Evolutionary conservation across 148 eudicot species (phyloP), one percentile per base, ranked within the genome.

Genomic region (Camellia japonica): DNA sequence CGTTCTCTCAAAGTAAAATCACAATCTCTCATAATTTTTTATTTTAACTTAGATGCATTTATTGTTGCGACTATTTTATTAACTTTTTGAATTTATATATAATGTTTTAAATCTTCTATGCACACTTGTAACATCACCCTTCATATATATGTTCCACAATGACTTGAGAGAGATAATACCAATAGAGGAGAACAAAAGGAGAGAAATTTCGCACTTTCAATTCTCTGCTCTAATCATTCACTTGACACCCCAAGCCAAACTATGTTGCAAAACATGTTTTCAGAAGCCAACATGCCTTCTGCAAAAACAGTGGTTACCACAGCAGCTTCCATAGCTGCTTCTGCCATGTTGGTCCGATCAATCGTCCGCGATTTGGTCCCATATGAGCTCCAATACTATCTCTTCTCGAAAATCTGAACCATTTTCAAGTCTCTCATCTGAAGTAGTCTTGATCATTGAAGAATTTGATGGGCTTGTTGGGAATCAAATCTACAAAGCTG

Each of bases 321-420:
- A 10, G 81, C 81, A 55, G 86, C 88, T 46, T 79, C 88, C 5
- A 38, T 83, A 0, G 85, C 87, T 0, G 86, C 88, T 11, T 81
- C 85, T 3, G 78, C 85, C 7, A 75, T 85, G 82, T 68, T 87
- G 75, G 47, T 85, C 61, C 82, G 80, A 7, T 71, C 87, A 43
- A 79, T 83, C 16, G 11, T 80, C 16, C 58, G 70, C 9, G 87
- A 87, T 49, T 60, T 82, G 44, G 13, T 87, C 9, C 90, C 90
- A 43, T 72, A 43, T 3, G 78, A 80, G 60, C 12, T 83, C 5
- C 84, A 74, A 13, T 14, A 43, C 42, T 83, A 78, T 49, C 3
- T 87, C 4, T 6, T 56, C n/a, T 3, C 20, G 3, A 10, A 38
- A 12, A 44, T 87, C 51, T 76, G 54, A 10, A 19, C 14, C 15